Conservation (phyloP, 2,329 filamentous ascomycete genomes). For the Dendryphion nanum region DNA sequence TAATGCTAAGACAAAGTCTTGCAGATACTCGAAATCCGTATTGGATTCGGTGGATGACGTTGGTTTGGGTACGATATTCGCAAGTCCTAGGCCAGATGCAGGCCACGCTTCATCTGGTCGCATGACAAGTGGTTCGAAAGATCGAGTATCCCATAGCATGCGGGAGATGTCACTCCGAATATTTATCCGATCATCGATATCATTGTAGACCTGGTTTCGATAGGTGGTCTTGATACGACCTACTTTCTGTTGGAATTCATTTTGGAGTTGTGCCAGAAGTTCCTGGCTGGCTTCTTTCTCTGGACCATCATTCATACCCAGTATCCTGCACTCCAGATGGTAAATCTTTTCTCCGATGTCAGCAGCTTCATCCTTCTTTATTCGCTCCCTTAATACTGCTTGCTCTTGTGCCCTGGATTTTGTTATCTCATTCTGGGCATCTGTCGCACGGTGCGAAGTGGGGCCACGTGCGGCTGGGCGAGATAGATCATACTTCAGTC, state of each 20-base stretch:
- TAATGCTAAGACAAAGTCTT: conserved; percentile 27
- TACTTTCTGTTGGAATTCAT: conserved; percentile 12
- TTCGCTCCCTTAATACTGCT: too few species aligned
- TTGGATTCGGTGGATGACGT: conserved; percentile 7
- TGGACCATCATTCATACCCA: conserved; percentile 17
- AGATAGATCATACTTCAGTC: too few species aligned
- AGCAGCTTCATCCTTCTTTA: conserved; percentile 15
- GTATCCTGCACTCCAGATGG: conserved; percentile 24
- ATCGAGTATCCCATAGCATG: conserved; percentile 64
- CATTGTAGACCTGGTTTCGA: conserved; percentile 5
- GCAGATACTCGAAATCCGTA: conserved; percentile 22
- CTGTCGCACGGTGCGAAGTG: too few species aligned
- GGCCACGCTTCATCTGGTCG: conserved; percentile 66
- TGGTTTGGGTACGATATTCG: conserved; percentile 65
- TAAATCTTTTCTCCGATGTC: conserved; percentile 28
- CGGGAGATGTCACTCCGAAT: conserved; percentile 21
- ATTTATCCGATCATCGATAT: conserved; percentile 27
- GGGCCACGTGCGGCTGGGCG: too few species aligned
- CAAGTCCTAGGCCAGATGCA: conserved; percentile 53
- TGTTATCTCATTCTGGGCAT: too few species aligned
- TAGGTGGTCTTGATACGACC: conserved; percentile 6
- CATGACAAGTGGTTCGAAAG: conserved; percentile 66
- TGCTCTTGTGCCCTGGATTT: too few species aligned
- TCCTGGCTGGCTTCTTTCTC: conserved; percentile 24
- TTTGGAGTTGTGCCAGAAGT: conserved; percentile 44